Base-by-base conservation (phyloP, 1,284 basidiomycete species). In the Austroboletus olivaceoglutinosus region DNA sequence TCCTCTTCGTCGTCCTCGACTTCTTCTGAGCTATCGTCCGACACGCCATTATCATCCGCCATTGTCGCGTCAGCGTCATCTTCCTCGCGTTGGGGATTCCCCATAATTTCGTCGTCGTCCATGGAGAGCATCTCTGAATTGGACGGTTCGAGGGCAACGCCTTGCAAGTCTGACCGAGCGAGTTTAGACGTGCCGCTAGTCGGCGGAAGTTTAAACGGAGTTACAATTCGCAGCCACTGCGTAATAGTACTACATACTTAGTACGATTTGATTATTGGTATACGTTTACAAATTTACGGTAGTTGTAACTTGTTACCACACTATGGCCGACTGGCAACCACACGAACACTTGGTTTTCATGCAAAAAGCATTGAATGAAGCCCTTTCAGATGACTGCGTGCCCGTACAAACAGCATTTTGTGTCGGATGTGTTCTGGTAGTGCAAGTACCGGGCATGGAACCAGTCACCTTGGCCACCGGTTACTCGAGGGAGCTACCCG, bases 401-500 rank as follows among this genome's bases (percentile, higher is more conserved):
- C 86, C 91, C 0, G 78, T 80, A 1, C 82, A 83, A 3, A 88
- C 88, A 0, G 96, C 95, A 0, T 99, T 98, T 70, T 97, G 91
- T 64, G 97, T 99, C 19, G 96, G 97, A 31, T 96, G 91, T 60
- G 81, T 93, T 31, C 73, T 98, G 43, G 85, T 88, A 31, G 66
- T 77, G 52, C 66, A 70, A 75, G 16, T 74, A 7, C 68, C 69
- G 13, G 62, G 70, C 56, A 55, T 67, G 53, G 22, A 65, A 50
- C 69, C 80, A 43, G 59, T 80, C 61, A 71, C 91, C 34, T 71
- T 99, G 23, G 75, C 91, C 7, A 86, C 86, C 8, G 95, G 95
- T 23, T 96, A 87, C 72, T 98, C 94, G 31, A 81, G 97, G 63
- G 95, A 99, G 69, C 79, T 98, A 0, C 80, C 85, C 2, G 96